These are phyloP conservation scores for Trypanosoma lewisi DNA, from an alignment of 208 protist species.

Conservation along the genomic window DNA sequence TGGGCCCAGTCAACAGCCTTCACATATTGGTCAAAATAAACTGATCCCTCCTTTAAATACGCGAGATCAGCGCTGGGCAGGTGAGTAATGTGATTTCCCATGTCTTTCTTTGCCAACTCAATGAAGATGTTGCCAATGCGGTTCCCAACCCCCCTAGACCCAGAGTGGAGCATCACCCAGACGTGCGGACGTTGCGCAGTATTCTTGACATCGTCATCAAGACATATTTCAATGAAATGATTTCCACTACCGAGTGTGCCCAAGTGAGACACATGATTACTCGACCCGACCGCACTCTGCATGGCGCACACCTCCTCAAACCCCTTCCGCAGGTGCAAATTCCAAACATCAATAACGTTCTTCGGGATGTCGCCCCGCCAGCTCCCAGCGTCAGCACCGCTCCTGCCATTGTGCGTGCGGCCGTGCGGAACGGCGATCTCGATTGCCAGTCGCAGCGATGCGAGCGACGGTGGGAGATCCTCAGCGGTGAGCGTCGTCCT, in stretches of 20 bases:
- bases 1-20: slow-evolving; percentile 85
- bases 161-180: slow-evolving; percentile 92
- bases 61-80: slow-evolving; percentile 73
- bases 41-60: slow-evolving; percentile 76
- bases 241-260: slow-evolving; percentile 89
- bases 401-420: slow-evolving; percentile 62
- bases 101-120: slow-evolving; percentile 80
- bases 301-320: slow-evolving; percentile 66
- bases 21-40: slow-evolving; percentile 83
- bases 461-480: slow-evolving; percentile 61
- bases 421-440: slow-evolving; percentile 81
- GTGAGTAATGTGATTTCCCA: slow-evolving; percentile 43
- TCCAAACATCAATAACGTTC: slow-evolving; percentile 49
- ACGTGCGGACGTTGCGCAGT: slow-evolving; percentile 26
- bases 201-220: slow-evolving; percentile 49
- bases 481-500: slow-evolving; percentile 62
- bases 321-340: slow-evolving; percentile 44
- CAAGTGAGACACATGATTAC: slow-evolving; percentile 84
- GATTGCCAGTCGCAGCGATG: slow-evolving; percentile 65
- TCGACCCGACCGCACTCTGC: slow-evolving; percentile 37
- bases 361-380: slow-evolving; percentile 61
- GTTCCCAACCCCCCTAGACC: slow-evolving; percentile 88
- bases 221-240: slow-evolving; percentile 90
- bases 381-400: slow-evolving; percentile 53
- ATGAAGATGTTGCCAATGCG: slow-evolving; percentile 83